Evolutionary conservation across 768 basidiomycete species (phyloP).

Genomic region (Candolleomyces eurysporus): DNA sequence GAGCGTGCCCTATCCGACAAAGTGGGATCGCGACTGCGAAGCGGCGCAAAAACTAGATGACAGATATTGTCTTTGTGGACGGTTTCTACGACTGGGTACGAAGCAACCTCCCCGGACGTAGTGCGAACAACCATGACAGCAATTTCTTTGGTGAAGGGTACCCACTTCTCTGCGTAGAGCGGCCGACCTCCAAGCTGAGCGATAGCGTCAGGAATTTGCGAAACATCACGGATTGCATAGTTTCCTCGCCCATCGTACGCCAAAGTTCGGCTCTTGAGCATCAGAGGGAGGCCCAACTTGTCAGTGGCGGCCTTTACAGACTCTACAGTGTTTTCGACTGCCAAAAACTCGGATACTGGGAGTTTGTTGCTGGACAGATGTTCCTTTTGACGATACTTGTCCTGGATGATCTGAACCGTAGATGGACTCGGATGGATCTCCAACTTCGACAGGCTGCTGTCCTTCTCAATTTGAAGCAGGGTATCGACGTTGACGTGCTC

Average conservation of each 20-base stretch:
- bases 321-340: constrained; percentile 52
- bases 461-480: constrained; percentile 56
- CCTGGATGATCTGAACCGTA: constrained; percentile 88
- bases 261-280: constrained; percentile 94
- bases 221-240: constrained; percentile 61
- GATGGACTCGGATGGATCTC: constrained; percentile 74
- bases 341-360: constrained; percentile 61
- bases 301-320: constrained; percentile 52
- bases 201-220: constrained; percentile 51
- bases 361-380: constrained; percentile 64
- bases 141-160: constrained; percentile 84
- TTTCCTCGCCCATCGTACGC: constrained; percentile 98
- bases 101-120: constrained; percentile 64
- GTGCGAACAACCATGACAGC: constrained; percentile 97
- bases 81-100: constrained; percentile 94
- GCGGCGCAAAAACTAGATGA: constrained; percentile 87
- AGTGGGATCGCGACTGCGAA: constrained; percentile 57
- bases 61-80: constrained; percentile 93
- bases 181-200: constrained; percentile 59
- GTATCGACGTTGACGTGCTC: constrained; percentile 88
- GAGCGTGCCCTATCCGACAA: constrained; percentile 59
- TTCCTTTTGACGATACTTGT: constrained; percentile 71
- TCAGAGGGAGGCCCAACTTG: constrained; percentile 78
- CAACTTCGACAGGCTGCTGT: constrained; percentile 25
- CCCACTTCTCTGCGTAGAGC: constrained; percentile 93